phyloP scores from a whole-genome alignment of 1,139 yeast genomes.

The Hansenula sp. region DNA sequence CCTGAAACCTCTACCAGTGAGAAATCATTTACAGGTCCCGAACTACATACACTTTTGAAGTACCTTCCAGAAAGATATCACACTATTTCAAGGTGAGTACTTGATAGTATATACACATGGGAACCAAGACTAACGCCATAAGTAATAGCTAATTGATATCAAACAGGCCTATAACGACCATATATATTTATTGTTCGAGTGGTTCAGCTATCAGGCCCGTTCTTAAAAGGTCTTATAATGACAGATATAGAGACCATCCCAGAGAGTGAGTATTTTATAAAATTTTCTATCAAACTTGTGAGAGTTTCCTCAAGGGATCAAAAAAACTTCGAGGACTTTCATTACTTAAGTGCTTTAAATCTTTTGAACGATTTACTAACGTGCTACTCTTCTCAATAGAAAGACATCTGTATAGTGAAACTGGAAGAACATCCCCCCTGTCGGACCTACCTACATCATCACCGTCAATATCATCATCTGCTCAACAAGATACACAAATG shows the following conservation, averaged over 20 bases:
- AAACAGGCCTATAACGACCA: background rate
- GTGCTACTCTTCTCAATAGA: background rate
- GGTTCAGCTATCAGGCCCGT: background rate
- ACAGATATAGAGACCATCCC: slow-evolving; percentile 1
- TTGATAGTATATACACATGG: too few species aligned
- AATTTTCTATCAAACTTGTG: background rate
- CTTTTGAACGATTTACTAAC: background rate
- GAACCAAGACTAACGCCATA: too few species aligned
- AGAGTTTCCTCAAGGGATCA: background rate
- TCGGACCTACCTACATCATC: slow-evolving; percentile 1
- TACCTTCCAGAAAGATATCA: too few species aligned
- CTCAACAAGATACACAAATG: background rate
- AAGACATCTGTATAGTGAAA: slow-evolving; percentile 1
- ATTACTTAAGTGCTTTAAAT: too few species aligned
- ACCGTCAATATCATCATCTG: background rate
- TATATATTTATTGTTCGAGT: background rate
- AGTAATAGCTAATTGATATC: background rate
- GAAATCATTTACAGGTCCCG: too few species aligned
- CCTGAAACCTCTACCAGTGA: too few species aligned
- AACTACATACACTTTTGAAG: too few species aligned
- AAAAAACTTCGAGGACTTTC: background rate
- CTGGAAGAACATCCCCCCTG: slow-evolving; percentile 3
- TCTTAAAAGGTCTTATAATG: background rate
- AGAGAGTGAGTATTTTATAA: background rate
- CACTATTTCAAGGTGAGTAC: too few species aligned